These are phyloP conservation scores for Cryptococcus hybrid DNA, from an alignment of 1,284 basidiomycete species.

Conservation along the genomic window DNA sequence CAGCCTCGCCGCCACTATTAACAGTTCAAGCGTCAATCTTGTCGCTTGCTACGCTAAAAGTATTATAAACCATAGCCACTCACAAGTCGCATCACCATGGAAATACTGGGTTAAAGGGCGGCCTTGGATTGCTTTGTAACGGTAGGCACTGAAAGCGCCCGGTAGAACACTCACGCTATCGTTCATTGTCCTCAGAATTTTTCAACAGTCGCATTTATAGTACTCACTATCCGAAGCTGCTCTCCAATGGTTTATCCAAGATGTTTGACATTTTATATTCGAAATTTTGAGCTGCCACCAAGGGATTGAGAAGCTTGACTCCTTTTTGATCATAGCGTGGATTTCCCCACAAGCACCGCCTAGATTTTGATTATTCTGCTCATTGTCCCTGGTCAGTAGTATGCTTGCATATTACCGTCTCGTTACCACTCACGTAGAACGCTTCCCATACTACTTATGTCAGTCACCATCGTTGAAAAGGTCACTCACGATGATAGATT, in stretches of 20 bases:
- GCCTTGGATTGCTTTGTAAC: conserved; percentile 86
- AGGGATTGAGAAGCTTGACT: conserved; percentile 85
- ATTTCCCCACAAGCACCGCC: conserved; percentile 89
- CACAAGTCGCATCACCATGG: conserved; percentile 87
- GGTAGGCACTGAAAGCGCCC: conserved; percentile 94
- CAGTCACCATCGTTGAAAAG: not conserved
- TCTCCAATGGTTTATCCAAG: conserved; percentile 82
- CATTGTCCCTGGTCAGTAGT: not conserved
- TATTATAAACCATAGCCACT: conserved; percentile 10
- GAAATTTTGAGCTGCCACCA: conserved; percentile 90
- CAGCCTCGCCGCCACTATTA: conserved; percentile 73
- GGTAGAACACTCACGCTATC: conserved; percentile 79
- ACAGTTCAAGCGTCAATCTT: not conserved
- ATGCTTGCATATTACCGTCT: not conserved
- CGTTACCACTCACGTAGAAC: conserved; percentile 49
- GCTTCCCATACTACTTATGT: conserved; percentile 71
- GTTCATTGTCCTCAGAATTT: not conserved
- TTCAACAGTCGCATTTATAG: not conserved
- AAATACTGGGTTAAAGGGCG: conserved; percentile 96
- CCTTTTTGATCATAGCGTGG: conserved; percentile 91
- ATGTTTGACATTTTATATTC: conserved; percentile 98
- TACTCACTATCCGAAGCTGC: conserved; percentile 73
- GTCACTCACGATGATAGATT: conserved; percentile 70
- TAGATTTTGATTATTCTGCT: conserved; percentile 57
- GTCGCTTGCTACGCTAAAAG: not conserved